A percentile compares a stretch with the other conserved stretches of the same genome.
Evolutionary conservation across 169 alveolate genomes (phyloP).

Genomic region (Plasmodium falciparum): DNA sequence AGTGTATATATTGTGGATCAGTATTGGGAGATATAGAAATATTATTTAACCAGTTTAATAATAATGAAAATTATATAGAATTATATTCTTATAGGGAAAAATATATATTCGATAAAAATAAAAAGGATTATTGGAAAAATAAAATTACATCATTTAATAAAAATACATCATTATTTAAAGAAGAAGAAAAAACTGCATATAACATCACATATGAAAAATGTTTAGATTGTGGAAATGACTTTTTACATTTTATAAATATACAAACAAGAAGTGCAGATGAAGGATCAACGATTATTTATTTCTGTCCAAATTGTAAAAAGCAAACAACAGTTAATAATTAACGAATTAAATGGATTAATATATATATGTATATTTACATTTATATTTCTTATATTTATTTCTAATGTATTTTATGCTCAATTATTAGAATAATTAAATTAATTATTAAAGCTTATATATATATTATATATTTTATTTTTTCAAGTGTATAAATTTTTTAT

Average conservation of each 20-base stretch:
- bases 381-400: no score
- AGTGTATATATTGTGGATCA: conserved; percentile 62
- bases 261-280: conserved; percentile 93
- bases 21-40: conserved; percentile 38
- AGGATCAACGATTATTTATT: conserved; percentile 91
- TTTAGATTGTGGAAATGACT: conserved; percentile 89
- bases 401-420: no score
- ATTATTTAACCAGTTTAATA: conserved; percentile 9
- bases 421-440: no score
- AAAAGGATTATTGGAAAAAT: conserved; percentile 86
- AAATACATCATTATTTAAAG: conserved; percentile 58
- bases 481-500: no score
- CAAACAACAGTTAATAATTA: conserved; percentile 87
- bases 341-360: background rate
- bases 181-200: conserved; percentile 69
- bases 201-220: conserved; percentile 86
- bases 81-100: conserved; percentile 82
- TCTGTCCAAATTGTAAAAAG: conserved; percentile 87
- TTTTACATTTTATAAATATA: conserved; percentile 87
- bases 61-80: conserved; percentile 74
- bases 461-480: no score
- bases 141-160: conserved; percentile 43
- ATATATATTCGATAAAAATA: conserved; percentile 81
- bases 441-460: no score
- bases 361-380: no score